These are phyloP conservation scores for Stagonosporopsis tanaceti DNA, from an alignment of 2,329 filamentous ascomycete species.

Conservation along the genomic window DNA sequence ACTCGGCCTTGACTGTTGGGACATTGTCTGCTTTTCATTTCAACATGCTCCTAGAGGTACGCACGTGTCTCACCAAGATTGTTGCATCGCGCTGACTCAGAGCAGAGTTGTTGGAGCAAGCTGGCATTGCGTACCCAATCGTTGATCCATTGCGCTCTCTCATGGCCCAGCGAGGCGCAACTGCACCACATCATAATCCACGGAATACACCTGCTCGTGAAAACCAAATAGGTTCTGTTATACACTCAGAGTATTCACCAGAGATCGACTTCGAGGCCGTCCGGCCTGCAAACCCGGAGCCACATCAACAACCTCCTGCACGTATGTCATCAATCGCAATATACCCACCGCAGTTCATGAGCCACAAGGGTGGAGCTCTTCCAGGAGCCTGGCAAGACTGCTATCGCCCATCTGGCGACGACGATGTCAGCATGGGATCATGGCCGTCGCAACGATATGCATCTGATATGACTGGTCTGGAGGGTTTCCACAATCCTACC, in stretches of 20 bases:
- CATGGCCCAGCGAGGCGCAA: slow-evolving; percentile 17
- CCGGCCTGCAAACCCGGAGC: slow-evolving; percentile 26
- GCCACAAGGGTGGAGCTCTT: slow-evolving; percentile 8
- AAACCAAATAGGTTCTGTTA: slow-evolving; percentile 6
- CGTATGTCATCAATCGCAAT: slow-evolving; percentile 26
- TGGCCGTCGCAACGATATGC: slow-evolving; percentile 21
- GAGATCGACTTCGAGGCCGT: slow-evolving; percentile 15
- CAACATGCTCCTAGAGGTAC: slow-evolving; percentile 82
- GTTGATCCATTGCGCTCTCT: slow-evolving; percentile 42
- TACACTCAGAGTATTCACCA: slow-evolving; percentile 24
- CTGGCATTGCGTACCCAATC: slow-evolving; percentile 80
- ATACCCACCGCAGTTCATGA: slow-evolving; percentile 12
- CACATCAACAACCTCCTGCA: slow-evolving; percentile 25
- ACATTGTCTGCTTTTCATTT: slow-evolving; percentile 81
- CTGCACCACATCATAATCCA: slow-evolving; percentile 2
- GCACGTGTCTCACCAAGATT: slow-evolving; percentile 27
- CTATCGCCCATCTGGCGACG: slow-evolving; percentile 19
- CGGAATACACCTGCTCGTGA: slow-evolving; percentile 10
- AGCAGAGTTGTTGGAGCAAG: slow-evolving; percentile 74
- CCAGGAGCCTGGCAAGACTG: slow-evolving; percentile 27
- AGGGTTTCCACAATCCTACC: slow-evolving; percentile 1
- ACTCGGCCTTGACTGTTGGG: slow-evolving; percentile 69
- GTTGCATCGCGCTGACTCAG: slow-evolving; percentile 19
- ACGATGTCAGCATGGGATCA: slow-evolving; percentile 31
- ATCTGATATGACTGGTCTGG: slow-evolving; percentile 5